phyloP scores from a whole-genome alignment of 768 basidiomycete species.

The Lentinula raphanica region DNA sequence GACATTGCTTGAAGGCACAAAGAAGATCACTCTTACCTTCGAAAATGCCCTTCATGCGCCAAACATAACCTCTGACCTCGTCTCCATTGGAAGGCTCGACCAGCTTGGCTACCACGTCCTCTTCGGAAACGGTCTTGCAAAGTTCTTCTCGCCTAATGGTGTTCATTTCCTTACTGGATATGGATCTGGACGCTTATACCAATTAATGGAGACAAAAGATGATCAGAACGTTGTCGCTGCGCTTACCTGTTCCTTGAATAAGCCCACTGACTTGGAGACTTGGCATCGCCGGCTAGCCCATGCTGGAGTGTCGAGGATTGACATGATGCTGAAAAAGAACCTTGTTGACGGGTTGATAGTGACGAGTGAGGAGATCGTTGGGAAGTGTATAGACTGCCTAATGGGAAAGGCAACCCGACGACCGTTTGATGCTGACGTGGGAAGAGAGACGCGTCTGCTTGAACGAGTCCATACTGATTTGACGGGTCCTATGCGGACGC shows the following conservation, averaged over 20 bases:
- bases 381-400: background rate
- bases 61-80: slow-evolving; percentile 1
- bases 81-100: slow-evolving; percentile 19
- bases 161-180: background rate
- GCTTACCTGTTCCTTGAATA: slow-evolving; percentile 13
- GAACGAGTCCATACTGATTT: background rate
- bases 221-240: background rate
- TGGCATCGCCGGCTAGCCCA: slow-evolving; percentile 22
- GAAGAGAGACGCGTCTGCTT: background rate
- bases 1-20: background rate
- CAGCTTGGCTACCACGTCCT: slow-evolving; percentile 8
- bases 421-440: background rate
- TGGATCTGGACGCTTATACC: background rate
- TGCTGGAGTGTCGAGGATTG: background rate
- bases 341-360: background rate
- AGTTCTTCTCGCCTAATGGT: background rate
- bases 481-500: background rate
- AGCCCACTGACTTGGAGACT: slow-evolving; percentile 14
- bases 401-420: background rate
- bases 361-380: background rate
- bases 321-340: background rate
- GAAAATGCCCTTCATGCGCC: background rate
- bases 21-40: background rate
- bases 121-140: slow-evolving; percentile 9
- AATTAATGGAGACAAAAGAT: background rate